Evolutionary conservation across 1,284 basidiomycete genomes (phyloP), one percentile per base, ranked within the genome.

Genomic region (Trametes polyzona): DNA sequence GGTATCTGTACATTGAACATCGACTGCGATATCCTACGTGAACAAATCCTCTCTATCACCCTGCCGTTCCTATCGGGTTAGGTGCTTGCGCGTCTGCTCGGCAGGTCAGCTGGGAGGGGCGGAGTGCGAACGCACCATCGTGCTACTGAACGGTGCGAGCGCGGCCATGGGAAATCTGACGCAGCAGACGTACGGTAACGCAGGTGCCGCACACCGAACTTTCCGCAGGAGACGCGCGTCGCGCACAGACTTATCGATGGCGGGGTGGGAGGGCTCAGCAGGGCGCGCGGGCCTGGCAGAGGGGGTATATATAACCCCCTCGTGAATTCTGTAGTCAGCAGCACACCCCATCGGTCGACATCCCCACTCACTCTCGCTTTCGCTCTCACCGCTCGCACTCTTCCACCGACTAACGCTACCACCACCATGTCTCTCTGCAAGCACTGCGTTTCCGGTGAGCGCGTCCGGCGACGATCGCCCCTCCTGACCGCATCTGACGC

Each of bases 371-470:
- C n/a, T 16, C 12, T 35, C 35, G 8, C 36, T 21, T 39, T 19
- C 36, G 23, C 17, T 21, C 7, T 12, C 9, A 39, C 36, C 29
- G n/a, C n/a, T n/a, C n/a, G n/a, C n/a, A n/a, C n/a, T n/a, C n/a
- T n/a, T n/a, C 35, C 35, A 23, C 23, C 37, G n/a, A 17, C 52
- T 14, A 19, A 1, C 30, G 23, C 19, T 12, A 9, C 39, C 26
- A 19, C 30, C 26, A 51, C 52, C 21, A 69, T 69, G 67, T 66
- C 65, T 60, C 55, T 67, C 51, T 69, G 66, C 61, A 55, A 50
- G 30, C 49, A 67, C 37, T 69, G 67, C 37, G 33, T 61, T 42
- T 57, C 47, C 46, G 65, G 61, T 62, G 32, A 52, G 58, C 46
- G 14, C 23, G 48, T 30, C 33, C 16, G 16, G 4, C 11, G 17